Percentiles rank a stretch among this genome's conserved stretches.
Evolutionary conservation across 306 rosid genomes (phyloP).

Genomic region (Mimosa pudica): DNA sequence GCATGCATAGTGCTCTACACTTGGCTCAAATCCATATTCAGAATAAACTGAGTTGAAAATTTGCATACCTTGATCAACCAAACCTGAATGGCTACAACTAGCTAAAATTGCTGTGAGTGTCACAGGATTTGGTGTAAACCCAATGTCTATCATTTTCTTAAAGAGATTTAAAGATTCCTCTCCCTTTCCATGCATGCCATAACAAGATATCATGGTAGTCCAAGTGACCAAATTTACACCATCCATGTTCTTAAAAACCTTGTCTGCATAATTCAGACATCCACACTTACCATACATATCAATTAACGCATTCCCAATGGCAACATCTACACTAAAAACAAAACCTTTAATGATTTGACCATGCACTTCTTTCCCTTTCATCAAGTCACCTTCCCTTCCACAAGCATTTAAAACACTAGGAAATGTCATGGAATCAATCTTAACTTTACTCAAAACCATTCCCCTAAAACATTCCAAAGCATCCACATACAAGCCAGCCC

Average conservation of each 20-base stretch:
- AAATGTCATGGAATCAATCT: constrained; percentile 57
- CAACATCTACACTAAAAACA: constrained; percentile 43
- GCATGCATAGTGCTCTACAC: constrained; percentile 74
- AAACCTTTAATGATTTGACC: constrained; percentile 48
- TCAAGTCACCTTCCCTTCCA: constrained; percentile 68
- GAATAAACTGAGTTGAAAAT: constrained; percentile 52
- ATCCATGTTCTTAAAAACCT: constrained; percentile 49
- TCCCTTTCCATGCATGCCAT: constrained; percentile 71
- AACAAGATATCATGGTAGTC: constrained; percentile 77
- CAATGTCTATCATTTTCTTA: constrained; percentile 48
- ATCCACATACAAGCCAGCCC: constrained; percentile 47
- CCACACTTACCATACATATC: constrained; percentile 73
- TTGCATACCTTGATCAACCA: constrained; percentile 55
- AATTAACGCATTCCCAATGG: constrained; percentile 67
- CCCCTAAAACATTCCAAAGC: constrained; percentile 53
- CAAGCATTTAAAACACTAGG: constrained; percentile 68
- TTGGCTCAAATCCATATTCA: constrained; percentile 54
- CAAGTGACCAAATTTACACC: constrained; percentile 56
- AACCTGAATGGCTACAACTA: constrained; percentile 71
- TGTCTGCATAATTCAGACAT: constrained; percentile 52
- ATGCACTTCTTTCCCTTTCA: constrained; percentile 68
- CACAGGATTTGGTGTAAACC: constrained; percentile 58
- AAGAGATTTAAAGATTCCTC: constrained; percentile 55
- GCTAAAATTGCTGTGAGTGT: constrained; percentile 66
- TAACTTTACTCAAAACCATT: constrained; percentile 46